Evolutionary conservation across 441 rosid species (phyloP).

Genomic region (Populus hybrid): DNA sequence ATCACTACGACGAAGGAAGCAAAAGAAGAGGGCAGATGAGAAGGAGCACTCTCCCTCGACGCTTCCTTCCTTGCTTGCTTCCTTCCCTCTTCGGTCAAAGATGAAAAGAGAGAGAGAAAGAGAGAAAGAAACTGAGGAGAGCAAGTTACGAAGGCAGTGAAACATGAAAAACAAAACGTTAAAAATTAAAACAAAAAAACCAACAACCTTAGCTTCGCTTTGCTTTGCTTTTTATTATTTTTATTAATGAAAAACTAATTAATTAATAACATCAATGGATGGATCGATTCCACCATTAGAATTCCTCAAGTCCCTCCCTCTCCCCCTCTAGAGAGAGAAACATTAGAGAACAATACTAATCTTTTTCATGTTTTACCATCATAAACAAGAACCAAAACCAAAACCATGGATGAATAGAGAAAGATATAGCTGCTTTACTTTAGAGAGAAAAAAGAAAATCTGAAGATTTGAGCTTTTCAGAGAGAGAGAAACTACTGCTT

Average conservation of each 20-base stretch:
- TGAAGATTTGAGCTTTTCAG: conserved; percentile 2
- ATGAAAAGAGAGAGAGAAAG: neutral
- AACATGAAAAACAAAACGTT: neutral
- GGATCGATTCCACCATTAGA: neutral
- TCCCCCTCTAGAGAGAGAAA: neutral
- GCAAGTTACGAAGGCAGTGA: neutral
- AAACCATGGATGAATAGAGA: neutral
- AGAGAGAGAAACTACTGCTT: neutral
- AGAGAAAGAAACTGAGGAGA: neutral
- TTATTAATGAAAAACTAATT: too few relatives aligned
- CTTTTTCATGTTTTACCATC: neutral
- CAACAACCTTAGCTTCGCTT: neutral
- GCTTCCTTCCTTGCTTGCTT: too few relatives aligned
- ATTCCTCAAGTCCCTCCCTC: neutral
- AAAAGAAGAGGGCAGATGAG: neutral
- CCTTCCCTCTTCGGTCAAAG: neutral
- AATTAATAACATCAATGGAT: neutral
- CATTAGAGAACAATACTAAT: neutral
- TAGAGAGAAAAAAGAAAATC: neutral
- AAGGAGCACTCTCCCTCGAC: neutral
- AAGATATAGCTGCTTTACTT: neutral
- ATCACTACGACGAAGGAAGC: neutral
- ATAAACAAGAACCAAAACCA: too few relatives aligned
- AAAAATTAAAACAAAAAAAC: too few relatives aligned
- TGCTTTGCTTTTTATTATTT: neutral